Evolutionary conservation across 176 grass and related monocot species (phyloP).

Genomic region (Microstegium vimineum): DNA sequence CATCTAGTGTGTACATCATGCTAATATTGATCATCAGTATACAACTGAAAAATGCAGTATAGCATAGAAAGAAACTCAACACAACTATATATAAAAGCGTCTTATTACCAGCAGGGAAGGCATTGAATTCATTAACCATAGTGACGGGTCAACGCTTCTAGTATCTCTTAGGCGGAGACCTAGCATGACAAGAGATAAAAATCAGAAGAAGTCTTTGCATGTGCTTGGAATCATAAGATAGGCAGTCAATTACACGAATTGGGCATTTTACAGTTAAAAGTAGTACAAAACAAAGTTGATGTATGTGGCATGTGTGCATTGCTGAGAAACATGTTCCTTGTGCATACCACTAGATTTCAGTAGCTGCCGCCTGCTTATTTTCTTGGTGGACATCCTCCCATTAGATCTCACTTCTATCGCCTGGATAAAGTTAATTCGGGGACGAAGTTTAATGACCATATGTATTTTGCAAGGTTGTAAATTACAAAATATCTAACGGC

Average conservation of each 20-base stretch:
- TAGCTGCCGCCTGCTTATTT: conserved; percentile 87
- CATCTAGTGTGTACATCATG: not conserved
- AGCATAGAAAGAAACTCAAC: not conserved
- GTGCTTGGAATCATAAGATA: not conserved
- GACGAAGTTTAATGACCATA: conserved; percentile 16
- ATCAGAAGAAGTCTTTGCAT: not conserved
- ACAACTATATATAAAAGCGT: not conserved
- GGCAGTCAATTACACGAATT: not conserved
- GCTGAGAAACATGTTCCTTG: not conserved
- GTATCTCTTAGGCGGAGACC: conserved; percentile 91
- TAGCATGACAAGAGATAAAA: conserved; percentile 20
- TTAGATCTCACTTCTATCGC: conserved; percentile 83
- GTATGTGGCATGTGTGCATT: not conserved
- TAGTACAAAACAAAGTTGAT: not conserved
- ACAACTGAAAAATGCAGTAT: not conserved
- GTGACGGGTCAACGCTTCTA: conserved; percentile 86
- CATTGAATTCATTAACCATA: conserved; percentile 97
- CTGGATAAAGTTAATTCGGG: conserved; percentile 32
- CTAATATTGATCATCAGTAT: not conserved
- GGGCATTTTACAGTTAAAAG: not conserved
- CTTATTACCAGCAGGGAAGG: conserved; percentile 82
- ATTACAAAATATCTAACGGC: not conserved
- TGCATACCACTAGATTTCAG: conserved; percentile 91
- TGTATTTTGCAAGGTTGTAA: not conserved
- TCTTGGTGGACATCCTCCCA: conserved; percentile 70